These are phyloP conservation scores for Incumbomyces lentus DNA, from an alignment of 2,329 filamentous ascomycete genomes.

Conservation along the genomic window DNA sequence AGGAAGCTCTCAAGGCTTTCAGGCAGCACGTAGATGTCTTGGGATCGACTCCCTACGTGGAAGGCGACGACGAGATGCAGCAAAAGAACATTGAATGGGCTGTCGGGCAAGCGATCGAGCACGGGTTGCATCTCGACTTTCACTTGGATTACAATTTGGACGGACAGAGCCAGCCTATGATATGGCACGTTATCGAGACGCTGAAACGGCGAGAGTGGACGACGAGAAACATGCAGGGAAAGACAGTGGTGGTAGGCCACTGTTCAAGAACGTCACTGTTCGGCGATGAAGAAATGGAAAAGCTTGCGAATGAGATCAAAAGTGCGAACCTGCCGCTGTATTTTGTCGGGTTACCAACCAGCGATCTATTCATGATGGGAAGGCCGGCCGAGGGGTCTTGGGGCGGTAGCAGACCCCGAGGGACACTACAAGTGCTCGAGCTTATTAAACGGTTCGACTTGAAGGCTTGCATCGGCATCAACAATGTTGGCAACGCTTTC, in stretches of 20 bases:
- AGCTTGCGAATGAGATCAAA: constrained; percentile 39
- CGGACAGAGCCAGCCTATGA: constrained; percentile 36
- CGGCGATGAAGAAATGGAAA: constrained; percentile 37
- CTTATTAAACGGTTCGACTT: constrained; percentile 51
- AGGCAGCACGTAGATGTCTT: constrained; percentile 43
- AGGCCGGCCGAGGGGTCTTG: constrained; percentile 23
- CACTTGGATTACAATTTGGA: constrained; percentile 63
- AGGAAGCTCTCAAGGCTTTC: constrained; percentile 31
- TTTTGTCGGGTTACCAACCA: constrained; percentile 61
- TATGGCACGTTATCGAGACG: constrained; percentile 44
- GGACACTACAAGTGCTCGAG: constrained; percentile 51
- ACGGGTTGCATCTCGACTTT: constrained; percentile 53
- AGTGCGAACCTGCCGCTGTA: constrained; percentile 45
- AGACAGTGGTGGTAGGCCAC: constrained; percentile 54
- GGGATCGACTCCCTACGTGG: constrained; percentile 62
- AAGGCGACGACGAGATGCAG: constrained; percentile 39
- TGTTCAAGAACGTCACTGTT: constrained; percentile 57
- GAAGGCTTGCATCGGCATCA: constrained; percentile 53
- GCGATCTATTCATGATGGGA: constrained; percentile 63
- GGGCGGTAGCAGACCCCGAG: constrained; percentile 36
- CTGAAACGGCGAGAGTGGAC: constrained; percentile 44
- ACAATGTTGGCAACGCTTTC: constrained; percentile 67
- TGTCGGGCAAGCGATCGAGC: constrained; percentile 41
- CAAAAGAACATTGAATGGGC: constrained; percentile 55
- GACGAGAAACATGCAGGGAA: constrained; percentile 23